These are phyloP conservation scores for Boletus rubropictus DNA, from an alignment of 768 basidiomycete species.

Conservation along the genomic window DNA sequence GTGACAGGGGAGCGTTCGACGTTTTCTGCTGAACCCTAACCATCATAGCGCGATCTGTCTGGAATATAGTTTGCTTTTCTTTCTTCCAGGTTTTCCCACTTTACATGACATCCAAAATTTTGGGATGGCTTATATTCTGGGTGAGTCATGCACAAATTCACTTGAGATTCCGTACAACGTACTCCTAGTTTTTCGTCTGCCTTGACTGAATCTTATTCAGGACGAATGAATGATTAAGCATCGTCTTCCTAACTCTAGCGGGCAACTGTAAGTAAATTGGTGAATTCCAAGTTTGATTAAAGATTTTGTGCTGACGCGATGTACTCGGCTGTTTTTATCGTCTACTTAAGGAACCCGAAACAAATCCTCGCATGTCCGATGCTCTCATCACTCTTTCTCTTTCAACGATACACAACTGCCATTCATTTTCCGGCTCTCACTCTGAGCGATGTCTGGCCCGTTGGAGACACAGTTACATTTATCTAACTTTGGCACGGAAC, in stretches of 20 bases:
- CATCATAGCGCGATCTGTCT: no score
- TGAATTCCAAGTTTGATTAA: not conserved
- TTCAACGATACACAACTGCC: not conserved
- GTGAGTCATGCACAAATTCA: not conserved
- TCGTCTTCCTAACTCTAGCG: not conserved
- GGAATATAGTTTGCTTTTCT: not conserved
- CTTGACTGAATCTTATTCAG: not conserved
- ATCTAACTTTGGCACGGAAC: not conserved
- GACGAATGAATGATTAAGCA: not conserved
- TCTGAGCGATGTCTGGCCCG: not conserved
- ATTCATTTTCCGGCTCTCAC: constrained; percentile 21
- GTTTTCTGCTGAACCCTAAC: no score
- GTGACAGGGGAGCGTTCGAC: not conserved
- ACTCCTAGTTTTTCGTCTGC: not conserved
- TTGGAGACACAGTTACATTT: not conserved
- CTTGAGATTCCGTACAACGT: not conserved
- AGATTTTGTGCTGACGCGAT: not conserved
- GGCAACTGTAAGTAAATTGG: not conserved
- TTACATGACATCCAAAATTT: no score
- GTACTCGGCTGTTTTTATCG: not conserved
- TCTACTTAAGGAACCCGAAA: not conserved
- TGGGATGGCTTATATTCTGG: no score
- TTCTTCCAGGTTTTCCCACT: not conserved
- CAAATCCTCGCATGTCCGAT: not conserved
- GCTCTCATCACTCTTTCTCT: not conserved